phyloP scores from a whole-genome alignment of 768 basidiomycete species.

The Lactarius trivialis region DNA sequence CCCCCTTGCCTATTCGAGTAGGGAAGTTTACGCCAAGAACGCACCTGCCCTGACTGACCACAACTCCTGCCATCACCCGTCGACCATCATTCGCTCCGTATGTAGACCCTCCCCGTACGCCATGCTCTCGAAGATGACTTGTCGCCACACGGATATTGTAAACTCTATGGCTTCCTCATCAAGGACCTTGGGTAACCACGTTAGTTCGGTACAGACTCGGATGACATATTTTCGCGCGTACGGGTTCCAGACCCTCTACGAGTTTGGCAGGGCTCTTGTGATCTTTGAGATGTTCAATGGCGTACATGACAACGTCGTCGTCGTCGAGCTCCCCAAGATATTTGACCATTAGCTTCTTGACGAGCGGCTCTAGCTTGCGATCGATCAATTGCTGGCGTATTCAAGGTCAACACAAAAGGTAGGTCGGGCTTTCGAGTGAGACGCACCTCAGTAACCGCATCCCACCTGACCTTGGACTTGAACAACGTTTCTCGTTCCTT shows the following conservation, averaged over 20 bases:
- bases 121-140: slow-evolving; percentile 92
- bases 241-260: slow-evolving; percentile 85
- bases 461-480: slow-evolving; percentile 87
- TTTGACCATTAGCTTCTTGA: slow-evolving; percentile 76
- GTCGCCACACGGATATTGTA: slow-evolving; percentile 77
- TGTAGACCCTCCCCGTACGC: slow-evolving; percentile 85
- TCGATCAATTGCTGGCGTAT: slow-evolving; percentile 62
- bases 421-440: background rate
- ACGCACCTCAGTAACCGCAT: slow-evolving; percentile 80
- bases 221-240: slow-evolving; percentile 37
- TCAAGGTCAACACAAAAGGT: slow-evolving; percentile 21
- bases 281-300: slow-evolving; percentile 87
- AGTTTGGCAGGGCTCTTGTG: slow-evolving; percentile 81
- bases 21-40: slow-evolving; percentile 17
- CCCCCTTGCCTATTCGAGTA: slow-evolving; percentile 3
- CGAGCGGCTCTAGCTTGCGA: slow-evolving; percentile 78
- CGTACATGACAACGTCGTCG: slow-evolving; percentile 91
- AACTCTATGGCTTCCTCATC: slow-evolving; percentile 87
- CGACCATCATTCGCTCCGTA: slow-evolving; percentile 79
- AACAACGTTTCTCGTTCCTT: slow-evolving; percentile 71
- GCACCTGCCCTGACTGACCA: slow-evolving; percentile 22
- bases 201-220: background rate
- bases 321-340: slow-evolving; percentile 91
- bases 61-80: slow-evolving; percentile 33
- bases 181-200: slow-evolving; percentile 56